Conservation (phyloP, 2,329 filamentous ascomycete genomes). For the Bipolaris bicolor region DNA sequence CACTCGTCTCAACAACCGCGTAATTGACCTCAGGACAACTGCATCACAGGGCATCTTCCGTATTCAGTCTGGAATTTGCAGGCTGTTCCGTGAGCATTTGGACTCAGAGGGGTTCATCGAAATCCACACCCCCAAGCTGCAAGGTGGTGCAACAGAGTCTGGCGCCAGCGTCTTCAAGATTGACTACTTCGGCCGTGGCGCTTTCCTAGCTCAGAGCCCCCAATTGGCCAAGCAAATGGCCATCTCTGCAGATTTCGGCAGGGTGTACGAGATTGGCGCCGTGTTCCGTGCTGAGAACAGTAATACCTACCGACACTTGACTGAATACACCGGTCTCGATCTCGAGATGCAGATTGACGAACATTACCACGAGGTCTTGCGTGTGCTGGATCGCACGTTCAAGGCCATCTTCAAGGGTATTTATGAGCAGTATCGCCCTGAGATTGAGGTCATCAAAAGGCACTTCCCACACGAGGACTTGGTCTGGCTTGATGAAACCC, state of each 20-base stretch:
- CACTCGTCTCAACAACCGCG: constrained; percentile 76
- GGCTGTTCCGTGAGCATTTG: constrained; percentile 77
- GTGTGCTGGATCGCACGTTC: constrained; percentile 77
- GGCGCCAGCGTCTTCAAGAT: constrained; percentile 90
- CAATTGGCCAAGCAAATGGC: constrained; percentile 93
- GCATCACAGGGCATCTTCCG: constrained; percentile 88
- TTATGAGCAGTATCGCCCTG: constrained; percentile 70
- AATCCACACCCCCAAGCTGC: constrained; percentile 91
- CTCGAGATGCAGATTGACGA: constrained; percentile 90
- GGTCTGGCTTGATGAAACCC: constrained; percentile 84
- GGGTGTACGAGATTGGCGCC: constrained; percentile 86
- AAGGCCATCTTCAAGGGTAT: constrained; percentile 78
- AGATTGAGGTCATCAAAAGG: constrained; percentile 79
- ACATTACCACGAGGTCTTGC: constrained; percentile 87
- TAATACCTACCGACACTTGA: constrained; percentile 92
- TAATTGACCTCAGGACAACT: constrained; percentile 85
- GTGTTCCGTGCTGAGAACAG: constrained; percentile 96
- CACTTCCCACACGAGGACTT: constrained; percentile 88
- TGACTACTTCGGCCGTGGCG: constrained; percentile 86
- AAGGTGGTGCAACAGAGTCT: constrained; percentile 88
- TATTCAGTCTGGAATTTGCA: constrained; percentile 79
- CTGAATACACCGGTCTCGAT: constrained; percentile 92
- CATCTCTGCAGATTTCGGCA: constrained; percentile 85
- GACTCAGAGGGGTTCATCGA: constrained; percentile 83
- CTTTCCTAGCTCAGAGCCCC: constrained; percentile 89